Conservation (phyloP, 1,284 basidiomycete species). For the Filobasidium uniguttulatum region DNA sequence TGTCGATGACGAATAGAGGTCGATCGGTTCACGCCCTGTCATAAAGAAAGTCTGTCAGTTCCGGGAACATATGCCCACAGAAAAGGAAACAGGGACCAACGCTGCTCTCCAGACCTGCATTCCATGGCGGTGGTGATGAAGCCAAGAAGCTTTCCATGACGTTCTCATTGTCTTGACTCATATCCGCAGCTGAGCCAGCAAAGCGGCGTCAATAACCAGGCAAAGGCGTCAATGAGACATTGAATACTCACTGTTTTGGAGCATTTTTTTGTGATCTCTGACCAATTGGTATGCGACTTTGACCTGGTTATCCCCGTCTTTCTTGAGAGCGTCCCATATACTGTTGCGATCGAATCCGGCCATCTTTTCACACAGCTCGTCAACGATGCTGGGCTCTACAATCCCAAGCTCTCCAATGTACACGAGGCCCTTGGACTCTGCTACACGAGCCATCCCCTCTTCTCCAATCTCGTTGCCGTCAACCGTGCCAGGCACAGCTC, state of each 20-base stretch:
- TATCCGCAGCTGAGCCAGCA: slow-evolving; percentile 7
- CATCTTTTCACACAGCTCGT: slow-evolving; percentile 64
- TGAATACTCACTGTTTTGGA: slow-evolving; percentile 50
- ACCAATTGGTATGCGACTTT: slow-evolving; percentile 94
- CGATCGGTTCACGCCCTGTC: slow-evolving; percentile 11
- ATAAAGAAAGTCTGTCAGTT: no score
- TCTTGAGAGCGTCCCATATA: slow-evolving; percentile 67
- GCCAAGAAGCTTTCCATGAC: slow-evolving; percentile 42
- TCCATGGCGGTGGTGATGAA: slow-evolving; percentile 42
- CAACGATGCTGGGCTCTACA: slow-evolving; percentile 78
- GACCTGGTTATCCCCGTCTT: slow-evolving; percentile 83
- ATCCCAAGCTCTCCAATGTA: slow-evolving; percentile 51
- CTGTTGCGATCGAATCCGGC: slow-evolving; percentile 64
- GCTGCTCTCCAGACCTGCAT: slow-evolving; percentile 33
- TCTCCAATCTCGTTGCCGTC: slow-evolving; percentile 22
- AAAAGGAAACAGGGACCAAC: slow-evolving; percentile 4
- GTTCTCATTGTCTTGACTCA: slow-evolving; percentile 23
- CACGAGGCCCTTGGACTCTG: slow-evolving; percentile 35
- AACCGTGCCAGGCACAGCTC: neutral
- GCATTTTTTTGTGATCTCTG: slow-evolving; percentile 70
- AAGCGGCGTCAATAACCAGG: neutral
- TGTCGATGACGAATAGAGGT: slow-evolving; percentile 13
- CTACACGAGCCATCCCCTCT: slow-evolving; percentile 28
- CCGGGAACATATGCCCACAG: no score
- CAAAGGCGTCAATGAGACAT: neutral